Base-by-base conservation (phyloP, 1,284 basidiomycete genomes). In the Phlebopus sp. region DNA sequence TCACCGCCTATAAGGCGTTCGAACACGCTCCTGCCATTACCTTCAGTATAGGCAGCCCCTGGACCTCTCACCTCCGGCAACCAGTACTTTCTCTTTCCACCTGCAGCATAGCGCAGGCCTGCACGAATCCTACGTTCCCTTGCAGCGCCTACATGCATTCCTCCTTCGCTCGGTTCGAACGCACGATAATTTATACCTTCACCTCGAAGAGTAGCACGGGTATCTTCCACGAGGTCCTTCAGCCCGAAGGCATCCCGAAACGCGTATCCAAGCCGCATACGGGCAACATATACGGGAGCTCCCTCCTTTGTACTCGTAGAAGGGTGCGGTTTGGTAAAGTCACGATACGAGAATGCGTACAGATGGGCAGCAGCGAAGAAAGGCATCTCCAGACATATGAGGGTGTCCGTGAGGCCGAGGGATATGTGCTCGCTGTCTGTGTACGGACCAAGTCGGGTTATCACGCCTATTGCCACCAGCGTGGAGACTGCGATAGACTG, bases 311-410 rank as follows among this genome's bases (percentile, higher is more conserved):
- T n/a, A n/a, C 15, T 25, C 5, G 36, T 37, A 13, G 59, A 53
- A 21, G 82, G 69, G 4, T 75, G 69, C 1, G 76, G 69, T 60
- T 90, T 84, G 56, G 90, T 81, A 63, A 91, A 97, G 66, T 97
- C 94, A 42, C 77, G 85, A 57, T 85, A 80, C 3, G 86, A 82
- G 65, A 95, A 96, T 23, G 92, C 92, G 59, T 85, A 94, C 68
- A 87, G 81, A 68, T 99, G 97, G 2, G 92, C 89, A 40, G 97
- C 76, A 0, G 97, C 95, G 63, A 99, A 99, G 50, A 98, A 70
- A 0, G 96, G 95, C 96, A 99, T 98, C 71, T 99, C 96, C 50
- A 97, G 75, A 69, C 93, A 97, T 59, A 98, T 92, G 49, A 97
- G 75, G 8, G 86, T 84, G 68, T 97, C 94, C 14, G 88, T 92